Evolutionary conservation across 108 stramenopile genomes (phyloP).

Genomic region (Cyclostephanos tholiformis): DNA sequence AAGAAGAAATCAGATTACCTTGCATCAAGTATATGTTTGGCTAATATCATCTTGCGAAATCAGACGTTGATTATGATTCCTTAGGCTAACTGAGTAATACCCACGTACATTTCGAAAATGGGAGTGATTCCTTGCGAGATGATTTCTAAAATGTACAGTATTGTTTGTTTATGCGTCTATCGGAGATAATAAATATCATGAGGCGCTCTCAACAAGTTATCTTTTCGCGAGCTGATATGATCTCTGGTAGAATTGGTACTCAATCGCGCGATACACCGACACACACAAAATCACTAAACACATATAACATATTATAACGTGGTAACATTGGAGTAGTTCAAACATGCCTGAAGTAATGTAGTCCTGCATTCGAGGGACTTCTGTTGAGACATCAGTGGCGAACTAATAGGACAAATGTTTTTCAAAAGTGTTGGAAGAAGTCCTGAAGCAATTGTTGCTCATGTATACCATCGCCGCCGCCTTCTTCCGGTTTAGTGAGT

Average conservation of each 20-base stretch:
- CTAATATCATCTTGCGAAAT: no score
- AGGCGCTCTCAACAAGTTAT: background rate
- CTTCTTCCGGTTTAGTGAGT: constrained; percentile 1
- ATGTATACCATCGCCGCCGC: constrained; percentile 8
- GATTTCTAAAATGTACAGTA: no score
- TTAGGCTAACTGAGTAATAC: background rate
- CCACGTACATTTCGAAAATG: background rate
- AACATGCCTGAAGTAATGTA: background rate
- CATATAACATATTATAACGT: background rate
- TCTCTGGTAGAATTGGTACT: background rate
- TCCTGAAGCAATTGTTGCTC: constrained; percentile 11
- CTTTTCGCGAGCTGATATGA: background rate
- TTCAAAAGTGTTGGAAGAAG: constrained; percentile 10
- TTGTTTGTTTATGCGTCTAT: no score
- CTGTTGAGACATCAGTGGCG: no score
- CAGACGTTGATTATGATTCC: background rate
- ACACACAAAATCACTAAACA: background rate
- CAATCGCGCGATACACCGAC: background rate
- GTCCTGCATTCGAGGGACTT: background rate
- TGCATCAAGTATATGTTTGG: constrained; percentile 49
- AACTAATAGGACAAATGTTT: background rate
- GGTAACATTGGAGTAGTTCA: background rate
- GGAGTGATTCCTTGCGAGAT: no score
- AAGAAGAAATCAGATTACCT: constrained; percentile 54
- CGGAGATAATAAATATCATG: background rate